Percentiles rank a stretch among this genome's conserved stretches.
phyloP scores from a whole-genome alignment of 257 asterid species.

The Ligustrum vulgare region DNA sequence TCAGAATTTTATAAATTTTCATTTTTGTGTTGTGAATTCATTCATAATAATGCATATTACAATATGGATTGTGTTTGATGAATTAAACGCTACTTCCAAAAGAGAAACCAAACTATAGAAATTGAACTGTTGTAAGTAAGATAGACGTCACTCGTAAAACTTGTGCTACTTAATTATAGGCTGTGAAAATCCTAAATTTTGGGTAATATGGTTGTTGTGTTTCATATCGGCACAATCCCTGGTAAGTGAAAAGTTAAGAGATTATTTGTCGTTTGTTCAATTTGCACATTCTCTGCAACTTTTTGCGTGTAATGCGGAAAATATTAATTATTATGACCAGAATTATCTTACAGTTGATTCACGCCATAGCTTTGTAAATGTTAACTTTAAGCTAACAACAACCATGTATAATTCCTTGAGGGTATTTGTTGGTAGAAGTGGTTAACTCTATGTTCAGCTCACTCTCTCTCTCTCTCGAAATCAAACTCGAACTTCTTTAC shows the following conservation, averaged over 20 bases:
- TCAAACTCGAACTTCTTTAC: conserved; percentile 72
- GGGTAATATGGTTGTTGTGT: neutral
- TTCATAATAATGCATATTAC: neutral
- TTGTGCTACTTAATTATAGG: neutral
- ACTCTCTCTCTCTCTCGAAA: conserved; percentile 31
- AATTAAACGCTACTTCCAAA: neutral
- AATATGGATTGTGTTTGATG: neutral
- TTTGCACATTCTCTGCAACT: neutral
- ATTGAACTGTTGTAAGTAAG: neutral
- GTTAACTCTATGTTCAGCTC: neutral
- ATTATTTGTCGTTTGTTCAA: neutral
- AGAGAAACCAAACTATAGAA: neutral
- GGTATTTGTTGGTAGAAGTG: neutral
- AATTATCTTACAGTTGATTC: neutral
- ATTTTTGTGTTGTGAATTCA: neutral
- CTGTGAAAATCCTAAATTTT: neutral
- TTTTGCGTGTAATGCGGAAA: neutral
- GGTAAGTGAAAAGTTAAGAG: neutral
- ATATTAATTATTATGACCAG: neutral
- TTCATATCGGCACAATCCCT: neutral
- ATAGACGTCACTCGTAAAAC: neutral
- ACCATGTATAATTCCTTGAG: neutral
- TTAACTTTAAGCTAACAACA: neutral
- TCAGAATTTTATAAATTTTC: neutral
- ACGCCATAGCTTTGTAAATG: neutral